phyloP scores from a whole-genome alignment of 371 early-diverging fungal genomes.

The Blakeslea trispora region DNA sequence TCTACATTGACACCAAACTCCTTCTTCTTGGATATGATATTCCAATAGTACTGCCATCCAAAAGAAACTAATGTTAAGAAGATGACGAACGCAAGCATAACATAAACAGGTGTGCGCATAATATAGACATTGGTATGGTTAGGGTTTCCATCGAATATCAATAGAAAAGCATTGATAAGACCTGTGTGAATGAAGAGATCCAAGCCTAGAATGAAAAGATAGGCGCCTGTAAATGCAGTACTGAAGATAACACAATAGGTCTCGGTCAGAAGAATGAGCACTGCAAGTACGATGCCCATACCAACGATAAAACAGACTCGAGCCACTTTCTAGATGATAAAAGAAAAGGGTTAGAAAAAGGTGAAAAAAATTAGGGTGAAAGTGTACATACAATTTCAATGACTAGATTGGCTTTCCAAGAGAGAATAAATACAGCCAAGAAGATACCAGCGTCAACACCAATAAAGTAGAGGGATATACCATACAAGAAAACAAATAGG shows the following conservation, averaged over 20 bases:
- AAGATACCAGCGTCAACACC: conserved; percentile 47
- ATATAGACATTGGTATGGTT: conserved; percentile 42
- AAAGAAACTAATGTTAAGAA: conserved; percentile 34
- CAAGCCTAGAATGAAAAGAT: conserved; percentile 51
- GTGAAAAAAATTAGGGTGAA: neutral
- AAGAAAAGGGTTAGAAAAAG: neutral
- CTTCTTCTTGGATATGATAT: conserved; percentile 33
- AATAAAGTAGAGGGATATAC: conserved; percentile 39
- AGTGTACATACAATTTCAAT: conserved; percentile 43
- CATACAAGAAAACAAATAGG: conserved; percentile 29
- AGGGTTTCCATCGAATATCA: conserved; percentile 47
- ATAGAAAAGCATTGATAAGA: conserved; percentile 45
- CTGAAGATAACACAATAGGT: conserved; percentile 44
- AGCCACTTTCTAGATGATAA: conserved; percentile 37
- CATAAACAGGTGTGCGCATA: conserved; percentile 36
- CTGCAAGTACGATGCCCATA: conserved; percentile 42
- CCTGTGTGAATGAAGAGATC: conserved; percentile 60
- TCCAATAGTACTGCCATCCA: conserved; percentile 54
- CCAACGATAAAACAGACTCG: conserved; percentile 53
- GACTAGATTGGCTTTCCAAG: conserved; percentile 49
- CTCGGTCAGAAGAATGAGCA: conserved; percentile 39
- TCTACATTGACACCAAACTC: conserved; percentile 45
- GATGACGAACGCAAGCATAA: conserved; percentile 45
- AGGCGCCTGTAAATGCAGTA: conserved; percentile 52
- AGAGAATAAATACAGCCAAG: conserved; percentile 49